Conservation (phyloP, 345 rosid genomes). For the Aquilaria sinensis region DNA sequence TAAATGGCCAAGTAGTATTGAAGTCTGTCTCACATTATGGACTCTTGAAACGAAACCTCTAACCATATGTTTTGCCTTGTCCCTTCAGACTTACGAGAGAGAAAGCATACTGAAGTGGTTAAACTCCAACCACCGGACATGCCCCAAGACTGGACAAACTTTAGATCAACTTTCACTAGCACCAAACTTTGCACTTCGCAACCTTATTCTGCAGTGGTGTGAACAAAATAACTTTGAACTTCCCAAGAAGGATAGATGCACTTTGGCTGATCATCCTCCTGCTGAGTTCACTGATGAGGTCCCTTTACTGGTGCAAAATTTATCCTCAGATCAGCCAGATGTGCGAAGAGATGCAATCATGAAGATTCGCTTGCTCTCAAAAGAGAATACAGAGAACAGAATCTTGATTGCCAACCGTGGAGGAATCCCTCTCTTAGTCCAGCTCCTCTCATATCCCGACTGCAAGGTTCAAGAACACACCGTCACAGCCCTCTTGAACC, state of each 20-base stretch:
- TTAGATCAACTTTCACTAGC: slow-evolving; percentile 42
- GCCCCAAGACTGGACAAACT: slow-evolving; percentile 59
- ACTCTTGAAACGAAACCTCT: slow-evolving; percentile 8
- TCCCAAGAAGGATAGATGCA: slow-evolving; percentile 30
- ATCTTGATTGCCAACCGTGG: slow-evolving; percentile 44
- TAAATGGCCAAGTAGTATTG: too few relatives aligned
- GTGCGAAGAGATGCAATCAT: slow-evolving; percentile 29
- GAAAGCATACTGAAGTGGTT: slow-evolving; percentile 54
- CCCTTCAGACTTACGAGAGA: slow-evolving; percentile 49
- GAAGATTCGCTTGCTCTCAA: slow-evolving; percentile 51
- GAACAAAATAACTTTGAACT: slow-evolving; percentile 40
- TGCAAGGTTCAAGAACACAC: slow-evolving; percentile 51
- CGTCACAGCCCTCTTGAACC: slow-evolving; percentile 56
- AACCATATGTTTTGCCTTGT: background rate
- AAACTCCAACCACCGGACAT: slow-evolving; percentile 43
- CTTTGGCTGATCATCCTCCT: slow-evolving; percentile 19
- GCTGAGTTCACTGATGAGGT: slow-evolving; percentile 32
- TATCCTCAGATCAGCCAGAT: slow-evolving; percentile 25
- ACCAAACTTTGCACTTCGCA: slow-evolving; percentile 52
- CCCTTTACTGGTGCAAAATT: slow-evolving; percentile 29
- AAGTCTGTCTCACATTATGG: background rate
- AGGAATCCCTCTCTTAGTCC: slow-evolving; percentile 40
- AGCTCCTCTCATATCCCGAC: slow-evolving; percentile 41
- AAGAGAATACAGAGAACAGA: slow-evolving; percentile 54
- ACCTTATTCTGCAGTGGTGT: slow-evolving; percentile 56